These are phyloP conservation scores for Tetrahymena thermophila DNA, from an alignment of 73 alveolate species.

Conservation along the genomic window DNA sequence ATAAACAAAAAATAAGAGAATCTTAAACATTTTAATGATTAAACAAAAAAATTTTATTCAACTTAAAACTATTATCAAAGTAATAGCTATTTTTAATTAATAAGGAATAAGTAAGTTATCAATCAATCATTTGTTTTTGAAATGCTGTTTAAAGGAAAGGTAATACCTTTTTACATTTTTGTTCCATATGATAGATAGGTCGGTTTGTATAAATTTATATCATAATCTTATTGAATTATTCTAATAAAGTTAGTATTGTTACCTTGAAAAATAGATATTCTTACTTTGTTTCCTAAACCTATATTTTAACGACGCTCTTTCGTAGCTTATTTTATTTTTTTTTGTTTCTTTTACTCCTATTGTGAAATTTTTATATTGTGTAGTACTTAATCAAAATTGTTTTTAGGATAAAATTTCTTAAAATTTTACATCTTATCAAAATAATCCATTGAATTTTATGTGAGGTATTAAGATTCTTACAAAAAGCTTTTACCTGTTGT, in stretches of 20 bases:
- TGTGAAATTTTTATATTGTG: neutral
- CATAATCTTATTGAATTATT: neutral
- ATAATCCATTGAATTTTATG: neutral
- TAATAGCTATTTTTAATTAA: too few relatives aligned
- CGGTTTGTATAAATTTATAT: neutral
- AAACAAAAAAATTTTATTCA: too few relatives aligned
- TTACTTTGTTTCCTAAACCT: neutral
- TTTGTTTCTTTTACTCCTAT: neutral
- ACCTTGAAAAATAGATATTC: neutral
- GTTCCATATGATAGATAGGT: neutral
- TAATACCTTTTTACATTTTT: too few relatives aligned
- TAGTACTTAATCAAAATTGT: too few relatives aligned
- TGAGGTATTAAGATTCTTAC: neutral
- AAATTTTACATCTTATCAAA: neutral
- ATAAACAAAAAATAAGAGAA: too few relatives aligned
- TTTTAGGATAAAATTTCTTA: neutral
- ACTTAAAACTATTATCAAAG: too few relatives aligned
- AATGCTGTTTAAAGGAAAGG: neutral
- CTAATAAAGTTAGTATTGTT: too few relatives aligned
- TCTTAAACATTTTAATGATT: too few relatives aligned
- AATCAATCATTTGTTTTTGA: neutral
- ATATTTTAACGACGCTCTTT: neutral
- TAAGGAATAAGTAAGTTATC: too few relatives aligned
- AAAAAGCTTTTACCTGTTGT: neutral
- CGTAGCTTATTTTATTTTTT: neutral